phyloP scores from a whole-genome alignment of 768 basidiomycete species.

The Suillus alpinus region DNA sequence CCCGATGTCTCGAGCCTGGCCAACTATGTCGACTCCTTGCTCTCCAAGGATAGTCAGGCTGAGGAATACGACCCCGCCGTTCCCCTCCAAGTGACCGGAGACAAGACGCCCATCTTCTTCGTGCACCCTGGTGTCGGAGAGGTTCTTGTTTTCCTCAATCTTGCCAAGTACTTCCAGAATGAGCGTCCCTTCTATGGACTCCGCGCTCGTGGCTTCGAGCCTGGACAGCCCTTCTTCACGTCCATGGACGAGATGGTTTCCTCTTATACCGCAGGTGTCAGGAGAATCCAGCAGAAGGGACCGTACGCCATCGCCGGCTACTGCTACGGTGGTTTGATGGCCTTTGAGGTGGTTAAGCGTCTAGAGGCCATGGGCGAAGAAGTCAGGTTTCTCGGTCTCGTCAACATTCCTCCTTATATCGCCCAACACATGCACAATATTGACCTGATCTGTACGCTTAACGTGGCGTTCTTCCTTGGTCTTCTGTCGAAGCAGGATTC shows the following conservation, averaged over 20 bases:
- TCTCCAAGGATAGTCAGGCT: conserved; percentile 13
- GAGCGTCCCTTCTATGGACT: conserved; percentile 39
- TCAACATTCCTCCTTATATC: conserved; percentile 37
- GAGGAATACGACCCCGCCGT: conserved; percentile 40
- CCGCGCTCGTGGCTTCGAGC: conserved; percentile 38
- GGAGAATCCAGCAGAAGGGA: conserved; percentile 26
- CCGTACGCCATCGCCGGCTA: conserved; percentile 37
- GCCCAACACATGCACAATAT: conserved; percentile 41
- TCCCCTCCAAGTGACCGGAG: conserved; percentile 35
- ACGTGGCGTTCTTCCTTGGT: conserved; percentile 40
- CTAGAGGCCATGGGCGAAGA: conserved; percentile 27
- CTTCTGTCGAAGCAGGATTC: conserved; percentile 29
- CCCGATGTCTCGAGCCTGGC: conserved; percentile 28
- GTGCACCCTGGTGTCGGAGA: conserved; percentile 45
- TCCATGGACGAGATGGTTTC: conserved; percentile 34
- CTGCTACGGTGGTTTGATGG: conserved; percentile 37
- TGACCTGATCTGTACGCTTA: conserved; percentile 37
- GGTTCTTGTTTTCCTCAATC: conserved; percentile 39
- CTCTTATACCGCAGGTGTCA: conserved; percentile 29
- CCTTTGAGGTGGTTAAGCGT: conserved; percentile 34
- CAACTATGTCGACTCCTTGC: conserved; percentile 28
- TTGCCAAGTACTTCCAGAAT: conserved; percentile 38
- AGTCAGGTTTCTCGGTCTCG: conserved; percentile 32
- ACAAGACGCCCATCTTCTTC: conserved; percentile 42
- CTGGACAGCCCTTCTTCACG: conserved; percentile 27